Evolutionary conservation across 2,329 filamentous ascomycete genomes (phyloP), one percentile per base, ranked within the genome.

Genomic region (Ilyonectria mors-panacis): DNA sequence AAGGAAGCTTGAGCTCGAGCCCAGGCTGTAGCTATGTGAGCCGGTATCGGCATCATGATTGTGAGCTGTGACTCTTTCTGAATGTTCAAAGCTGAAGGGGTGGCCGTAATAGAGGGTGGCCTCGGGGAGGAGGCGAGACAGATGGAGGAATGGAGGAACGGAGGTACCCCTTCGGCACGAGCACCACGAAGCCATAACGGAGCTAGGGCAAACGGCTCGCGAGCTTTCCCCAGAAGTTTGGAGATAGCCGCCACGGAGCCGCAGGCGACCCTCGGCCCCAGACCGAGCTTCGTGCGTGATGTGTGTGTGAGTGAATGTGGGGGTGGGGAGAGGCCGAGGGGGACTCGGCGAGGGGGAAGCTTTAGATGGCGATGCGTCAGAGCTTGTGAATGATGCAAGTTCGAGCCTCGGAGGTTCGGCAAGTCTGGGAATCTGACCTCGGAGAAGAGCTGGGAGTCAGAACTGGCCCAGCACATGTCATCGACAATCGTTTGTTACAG

Each of bases 171-270:
- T 35, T 63, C 42, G 64, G 45, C 48, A 60, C n/a, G 26, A 57
- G 61, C 33, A 58, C 53, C 21, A 57, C 30, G 48, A 59, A 26
- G 55, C 48, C 15, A 54, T 62, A 21, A 54, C 50, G 59, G 55
- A 73, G 71, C 73, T 74, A 74, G 72, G 73, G 71, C 73, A 67
- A 75, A 73, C 67, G 70, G 73, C 69, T 66, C 53, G 45, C 53
- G 51, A 23, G 60, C 61, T 71, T 67, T 67, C 63, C 63, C 68
- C 66, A 59, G 69, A 53, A 44, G 54, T 57, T 62, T 51, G 70
- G 65, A 21, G 45, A 57, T 59, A 57, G 47, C 60, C 68, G 63
- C 65, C 59, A 67, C 61, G 72, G 72, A 75, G 69, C 70, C 72
- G 69, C 67, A 69, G 47, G 44, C 58, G 55, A 45, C 56, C 42